Base-by-base conservation (phyloP, 129 eudicot genomes). In the Calendula officinalis region DNA sequence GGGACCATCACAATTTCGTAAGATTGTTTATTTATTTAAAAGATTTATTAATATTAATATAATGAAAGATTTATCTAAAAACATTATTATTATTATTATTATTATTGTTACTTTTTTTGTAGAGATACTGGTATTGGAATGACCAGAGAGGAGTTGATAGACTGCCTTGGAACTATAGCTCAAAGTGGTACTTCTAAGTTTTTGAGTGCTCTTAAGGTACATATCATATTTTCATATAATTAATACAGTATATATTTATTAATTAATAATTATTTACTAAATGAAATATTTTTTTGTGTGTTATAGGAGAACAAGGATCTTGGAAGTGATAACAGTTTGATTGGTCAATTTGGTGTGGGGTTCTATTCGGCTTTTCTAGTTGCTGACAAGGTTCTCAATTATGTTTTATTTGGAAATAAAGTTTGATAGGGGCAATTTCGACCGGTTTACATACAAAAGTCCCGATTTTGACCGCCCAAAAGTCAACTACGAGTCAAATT, bases 271-370 rank as follows among this genome's bases (percentile, higher is more conserved):
- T 37, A 9, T 16, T 7, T 54, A 27, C 7, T 13, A 8, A 11
- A 33, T 38, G 30, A 1, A 22, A 22, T 22, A 22, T 22, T 17
- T 58, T 54, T 5, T 56, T 68, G 34, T 72, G 42, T 72, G 27
- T 58, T 80, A 51, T 63, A 92, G 99, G 99, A 92, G 58, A 92
- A 88, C 70, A 77, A 92, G 71, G 99, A 92, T 46, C 70, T 79
- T 70, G 99, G 99, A 51, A 76, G 72, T 16, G 96, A 92, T 77
- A 92, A 86, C 75, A 77, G 92, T 68, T 85, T 92, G 64, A 92
- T 92, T 52, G 99, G 99, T 79, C 99, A 92, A 80, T 92, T 92
- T 62, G 99, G 99, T 72, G 99, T 92, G 16, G 99, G 99, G 38
- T 92, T 92, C 74, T 92, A 92, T 74, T 92, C 99, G 8, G 99